Conservation (phyloP, 2,329 filamentous ascomycete species). For the Chaetomium globosum region DNA sequence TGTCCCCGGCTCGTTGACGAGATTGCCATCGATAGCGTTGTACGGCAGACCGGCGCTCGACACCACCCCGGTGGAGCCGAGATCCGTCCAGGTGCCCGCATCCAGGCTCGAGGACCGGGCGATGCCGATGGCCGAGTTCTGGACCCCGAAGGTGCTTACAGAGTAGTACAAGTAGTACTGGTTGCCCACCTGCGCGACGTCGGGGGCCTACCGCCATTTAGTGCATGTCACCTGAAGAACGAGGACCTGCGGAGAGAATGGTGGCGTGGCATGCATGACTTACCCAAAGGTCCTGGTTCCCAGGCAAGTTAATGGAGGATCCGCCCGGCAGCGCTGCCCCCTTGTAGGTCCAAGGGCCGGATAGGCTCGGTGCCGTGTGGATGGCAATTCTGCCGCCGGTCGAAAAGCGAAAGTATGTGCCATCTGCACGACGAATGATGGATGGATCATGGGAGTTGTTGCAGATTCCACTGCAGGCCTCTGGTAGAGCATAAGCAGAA, state of each 20-base stretch:
- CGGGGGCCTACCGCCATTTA: constrained; percentile 57
- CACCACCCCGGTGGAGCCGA: constrained; percentile 52
- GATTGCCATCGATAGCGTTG: constrained; percentile 58
- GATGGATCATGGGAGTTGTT: constrained; percentile 44
- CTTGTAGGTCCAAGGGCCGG: constrained; percentile 48
- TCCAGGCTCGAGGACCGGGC: constrained; percentile 43
- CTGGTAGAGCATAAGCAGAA: constrained; percentile 40
- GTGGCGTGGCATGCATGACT: not conserved
- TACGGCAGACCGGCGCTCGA: constrained; percentile 46
- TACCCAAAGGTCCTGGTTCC: constrained; percentile 51
- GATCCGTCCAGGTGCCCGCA: constrained; percentile 56
- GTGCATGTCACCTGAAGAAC: too few relatives aligned
- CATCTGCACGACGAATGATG: constrained; percentile 45
- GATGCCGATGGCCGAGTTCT: constrained; percentile 63
- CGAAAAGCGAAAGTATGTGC: constrained; percentile 46
- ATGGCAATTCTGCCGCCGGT: constrained; percentile 45
- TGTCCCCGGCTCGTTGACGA: constrained; percentile 41
- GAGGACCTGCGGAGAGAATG: too few relatives aligned
- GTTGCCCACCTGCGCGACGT: constrained; percentile 59
- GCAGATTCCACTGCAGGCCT: constrained; percentile 44
- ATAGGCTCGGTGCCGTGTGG: constrained; percentile 39
- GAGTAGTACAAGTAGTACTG: constrained; percentile 70
- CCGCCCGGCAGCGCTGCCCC: constrained; percentile 46
- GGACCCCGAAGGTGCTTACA: constrained; percentile 63
- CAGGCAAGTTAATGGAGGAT: constrained; percentile 46